Evolutionary conservation across 2,329 filamentous ascomycete species (phyloP).

Genomic region (Calonectria henricotiae): DNA sequence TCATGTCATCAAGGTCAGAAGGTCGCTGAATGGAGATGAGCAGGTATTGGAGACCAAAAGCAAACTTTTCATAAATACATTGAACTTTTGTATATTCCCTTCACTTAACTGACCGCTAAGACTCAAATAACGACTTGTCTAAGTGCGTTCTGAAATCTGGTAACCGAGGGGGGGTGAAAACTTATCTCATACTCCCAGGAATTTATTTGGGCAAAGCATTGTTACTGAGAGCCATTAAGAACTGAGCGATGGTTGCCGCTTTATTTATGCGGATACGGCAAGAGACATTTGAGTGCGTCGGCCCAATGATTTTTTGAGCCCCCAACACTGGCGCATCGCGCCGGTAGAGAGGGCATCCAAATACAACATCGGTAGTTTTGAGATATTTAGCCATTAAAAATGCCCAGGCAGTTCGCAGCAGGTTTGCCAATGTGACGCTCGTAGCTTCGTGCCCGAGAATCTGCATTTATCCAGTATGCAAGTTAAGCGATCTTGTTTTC

Average conservation of each 20-base stretch:
- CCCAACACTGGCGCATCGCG: constrained; percentile 18
- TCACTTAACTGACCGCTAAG: too few species aligned
- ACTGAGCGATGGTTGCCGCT: background rate
- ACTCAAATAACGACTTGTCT: too few species aligned
- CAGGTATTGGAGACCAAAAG: too few species aligned
- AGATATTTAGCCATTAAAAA: background rate
- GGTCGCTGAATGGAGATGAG: too few species aligned
- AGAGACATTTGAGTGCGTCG: constrained; percentile 13
- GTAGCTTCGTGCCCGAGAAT: background rate
- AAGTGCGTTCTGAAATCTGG: background rate
- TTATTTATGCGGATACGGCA: constrained; percentile 6
- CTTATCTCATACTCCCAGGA: too few species aligned
- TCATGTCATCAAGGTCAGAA: too few species aligned
- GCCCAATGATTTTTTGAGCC: constrained; percentile 19
- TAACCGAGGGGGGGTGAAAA: background rate
- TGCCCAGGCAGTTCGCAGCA: constrained; percentile 6
- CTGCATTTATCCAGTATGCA: background rate
- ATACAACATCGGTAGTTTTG: background rate
- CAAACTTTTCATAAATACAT: too few species aligned
- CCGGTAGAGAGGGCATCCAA: constrained; percentile 7
- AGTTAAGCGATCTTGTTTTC: background rate
- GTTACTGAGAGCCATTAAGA: background rate
- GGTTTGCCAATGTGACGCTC: background rate
- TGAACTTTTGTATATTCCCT: too few species aligned
- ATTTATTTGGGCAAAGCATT: constrained; percentile 7